Evolutionary conservation across 2,329 filamentous ascomycete species (phyloP).

Genomic region (Drechslera avenae): DNA sequence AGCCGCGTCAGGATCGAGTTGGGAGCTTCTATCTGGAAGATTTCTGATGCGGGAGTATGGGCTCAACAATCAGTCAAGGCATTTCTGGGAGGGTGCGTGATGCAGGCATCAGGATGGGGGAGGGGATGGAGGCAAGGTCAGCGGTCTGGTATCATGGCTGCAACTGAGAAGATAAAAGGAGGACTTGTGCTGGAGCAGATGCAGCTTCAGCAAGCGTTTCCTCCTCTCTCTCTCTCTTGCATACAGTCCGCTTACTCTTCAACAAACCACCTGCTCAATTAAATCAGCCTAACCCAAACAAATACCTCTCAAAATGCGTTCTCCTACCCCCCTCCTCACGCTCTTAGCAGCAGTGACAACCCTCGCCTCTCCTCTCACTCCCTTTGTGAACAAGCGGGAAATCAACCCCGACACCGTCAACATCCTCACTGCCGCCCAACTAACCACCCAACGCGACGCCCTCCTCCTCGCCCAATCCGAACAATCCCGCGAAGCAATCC

Average conservation of each 20-base stretch:
- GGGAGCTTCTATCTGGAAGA: not conserved
- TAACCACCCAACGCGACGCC: conserved; percentile 18
- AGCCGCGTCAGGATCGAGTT: not conserved
- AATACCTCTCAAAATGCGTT: conserved; percentile 11
- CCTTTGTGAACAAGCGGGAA: conserved; percentile 12
- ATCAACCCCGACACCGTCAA: conserved; percentile 26
- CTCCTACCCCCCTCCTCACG: conserved; percentile 6
- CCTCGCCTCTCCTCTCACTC: conserved; percentile 14
- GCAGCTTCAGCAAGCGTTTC: no score
- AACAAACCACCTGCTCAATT: not conserved
- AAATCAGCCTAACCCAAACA: not conserved
- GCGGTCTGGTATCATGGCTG: no score
- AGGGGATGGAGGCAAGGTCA: not conserved
- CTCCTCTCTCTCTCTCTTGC: not conserved
- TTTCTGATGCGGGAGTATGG: not conserved
- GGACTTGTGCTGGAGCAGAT: not conserved
- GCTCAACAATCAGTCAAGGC: conserved; percentile 1
- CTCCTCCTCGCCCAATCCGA: conserved; percentile 25
- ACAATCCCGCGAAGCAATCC: conserved; percentile 21
- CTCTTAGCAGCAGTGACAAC: conserved; percentile 13
- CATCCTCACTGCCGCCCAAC: conserved; percentile 18
- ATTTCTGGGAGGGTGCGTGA: not conserved
- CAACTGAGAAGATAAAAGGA: conserved; percentile 1
- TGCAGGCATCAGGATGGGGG: not conserved
- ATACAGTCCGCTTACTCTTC: not conserved